Conservation (phyloP, 2,329 filamentous ascomycete species). For the Teratosphaeria destructans region DNA sequence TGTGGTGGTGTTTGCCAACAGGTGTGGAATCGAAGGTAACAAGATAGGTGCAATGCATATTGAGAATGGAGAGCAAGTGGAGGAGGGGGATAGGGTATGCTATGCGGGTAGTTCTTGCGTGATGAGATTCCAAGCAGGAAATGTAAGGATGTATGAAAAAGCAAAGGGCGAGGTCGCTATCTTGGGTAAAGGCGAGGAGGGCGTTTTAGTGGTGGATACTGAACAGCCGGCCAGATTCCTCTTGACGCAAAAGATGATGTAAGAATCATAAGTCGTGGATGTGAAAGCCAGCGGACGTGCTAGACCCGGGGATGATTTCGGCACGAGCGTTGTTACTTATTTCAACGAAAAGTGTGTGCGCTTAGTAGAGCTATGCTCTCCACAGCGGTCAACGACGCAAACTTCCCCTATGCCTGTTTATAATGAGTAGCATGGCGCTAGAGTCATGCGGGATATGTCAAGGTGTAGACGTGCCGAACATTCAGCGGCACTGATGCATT, state of each 20-base stretch:
- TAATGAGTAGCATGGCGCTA: too few species aligned
- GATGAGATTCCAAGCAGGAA: slow-evolving; percentile 53
- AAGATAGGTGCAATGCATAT: slow-evolving; percentile 10
- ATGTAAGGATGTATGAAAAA: slow-evolving; percentile 55
- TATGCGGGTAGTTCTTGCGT: slow-evolving; percentile 70
- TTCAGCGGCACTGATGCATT: not conserved
- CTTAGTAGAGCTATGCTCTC: too few species aligned
- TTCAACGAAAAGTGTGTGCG: too few species aligned
- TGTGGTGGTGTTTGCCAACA: slow-evolving; percentile 61
- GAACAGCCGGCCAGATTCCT: slow-evolving; percentile 26
- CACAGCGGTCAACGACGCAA: too few species aligned
- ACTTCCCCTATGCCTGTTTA: too few species aligned
- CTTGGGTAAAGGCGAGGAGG: slow-evolving; percentile 59
- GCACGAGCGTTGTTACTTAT: too few species aligned
- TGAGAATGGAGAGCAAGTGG: slow-evolving; percentile 21
- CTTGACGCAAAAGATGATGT: slow-evolving; percentile 4
- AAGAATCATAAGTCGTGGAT: not conserved
- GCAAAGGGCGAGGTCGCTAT: slow-evolving; percentile 29
- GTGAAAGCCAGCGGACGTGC: not conserved
- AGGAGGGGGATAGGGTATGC: slow-evolving; percentile 34
- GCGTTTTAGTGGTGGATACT: slow-evolving; percentile 59
- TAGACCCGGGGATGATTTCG: not conserved
- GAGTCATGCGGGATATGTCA: not conserved
- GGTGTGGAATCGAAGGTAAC: slow-evolving; percentile 50
- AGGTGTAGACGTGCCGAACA: not conserved